Base-by-base conservation (phyloP, 192 early-diverging fungal species). In the Cladochytrium replicatum region DNA sequence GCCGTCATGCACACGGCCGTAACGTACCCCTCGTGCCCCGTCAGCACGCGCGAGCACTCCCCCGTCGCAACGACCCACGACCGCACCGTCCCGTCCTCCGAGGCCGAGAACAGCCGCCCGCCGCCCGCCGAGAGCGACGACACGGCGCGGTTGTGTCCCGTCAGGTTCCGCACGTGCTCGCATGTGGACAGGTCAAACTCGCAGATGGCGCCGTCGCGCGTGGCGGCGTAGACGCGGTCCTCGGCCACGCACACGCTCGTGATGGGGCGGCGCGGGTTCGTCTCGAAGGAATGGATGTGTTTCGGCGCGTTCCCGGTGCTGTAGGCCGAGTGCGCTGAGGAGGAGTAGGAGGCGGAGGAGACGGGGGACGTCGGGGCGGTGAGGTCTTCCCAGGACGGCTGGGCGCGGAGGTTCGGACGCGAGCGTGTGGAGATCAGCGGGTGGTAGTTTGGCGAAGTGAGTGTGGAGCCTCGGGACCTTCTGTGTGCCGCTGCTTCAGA, bases 51-150 rank as follows among this genome's bases (percentile, higher is more conserved):
- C n/a, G 19, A 24, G 17, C 54, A 13, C 7, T 37, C 47, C 1
- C 48, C 57, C 17, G 66, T 40, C 7, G 32, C 44, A 1, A 58
- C 29, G 41, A 41, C 25, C 60, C 60, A 68, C 11, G 52, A 32
- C 7, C 57, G 43, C 3, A 66, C 48, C 6, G 57, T 56, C 15
- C 57, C 53, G 32, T 66, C 63, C 63, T 58, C 55, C 11, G 57
- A 48, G 13, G 41, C 57, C 26, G 55, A 54, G 27, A 63, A 57
- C 2, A 68, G 28, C 4, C 24, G 31, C 21, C 32, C 28, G 32
- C n/a, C 38, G 22, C 61, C 60, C 2, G 46, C 31, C 2, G 29
- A 28, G n/a, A 63, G 15, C 9, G 59, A 45, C 4, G 40, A 40
- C 9, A 67, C 50, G 41, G 32, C 32, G 6, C 53, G 32, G 3